Conservation (phyloP, 148 eudicot genomes). For the Dianthus caryophyllus region DNA sequence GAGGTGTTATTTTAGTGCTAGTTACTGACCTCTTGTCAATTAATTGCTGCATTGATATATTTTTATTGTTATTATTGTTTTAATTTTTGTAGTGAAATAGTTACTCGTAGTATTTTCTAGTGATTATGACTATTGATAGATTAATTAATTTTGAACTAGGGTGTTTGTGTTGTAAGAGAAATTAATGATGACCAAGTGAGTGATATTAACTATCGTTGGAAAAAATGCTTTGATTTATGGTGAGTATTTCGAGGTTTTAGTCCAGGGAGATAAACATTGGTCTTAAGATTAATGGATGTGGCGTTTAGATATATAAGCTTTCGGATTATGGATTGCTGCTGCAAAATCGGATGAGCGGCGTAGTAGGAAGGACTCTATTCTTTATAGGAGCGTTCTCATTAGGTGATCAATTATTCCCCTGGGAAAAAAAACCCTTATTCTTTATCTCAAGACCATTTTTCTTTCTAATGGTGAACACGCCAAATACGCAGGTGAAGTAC, state of each 20-base stretch:
- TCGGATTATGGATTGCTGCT: background rate
- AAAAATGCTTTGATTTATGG: constrained; percentile 1
- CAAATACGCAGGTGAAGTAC: background rate
- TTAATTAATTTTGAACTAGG: background rate
- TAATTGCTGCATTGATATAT: constrained; percentile 13
- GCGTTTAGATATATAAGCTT: background rate
- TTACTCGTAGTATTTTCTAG: background rate
- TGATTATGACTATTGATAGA: background rate
- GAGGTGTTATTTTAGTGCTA: too few species aligned
- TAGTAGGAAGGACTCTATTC: background rate
- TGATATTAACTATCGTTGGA: constrained; percentile 9
- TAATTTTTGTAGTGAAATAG: background rate
- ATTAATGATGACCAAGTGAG: constrained; percentile 3
- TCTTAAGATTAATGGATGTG: background rate
- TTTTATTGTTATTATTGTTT: background rate
- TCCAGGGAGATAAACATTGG: background rate
- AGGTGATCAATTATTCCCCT: background rate
- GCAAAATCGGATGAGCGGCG: background rate
- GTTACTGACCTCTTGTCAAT: background rate
- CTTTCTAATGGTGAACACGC: background rate
- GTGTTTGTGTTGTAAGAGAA: too few species aligned
- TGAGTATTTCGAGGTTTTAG: constrained; percentile 1
- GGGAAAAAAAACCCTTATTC: background rate
- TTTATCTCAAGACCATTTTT: background rate
- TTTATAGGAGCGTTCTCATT: background rate